Conservation (phyloP, 2,329 filamentous ascomycete genomes). For the Macroventuria anomochaeta region DNA sequence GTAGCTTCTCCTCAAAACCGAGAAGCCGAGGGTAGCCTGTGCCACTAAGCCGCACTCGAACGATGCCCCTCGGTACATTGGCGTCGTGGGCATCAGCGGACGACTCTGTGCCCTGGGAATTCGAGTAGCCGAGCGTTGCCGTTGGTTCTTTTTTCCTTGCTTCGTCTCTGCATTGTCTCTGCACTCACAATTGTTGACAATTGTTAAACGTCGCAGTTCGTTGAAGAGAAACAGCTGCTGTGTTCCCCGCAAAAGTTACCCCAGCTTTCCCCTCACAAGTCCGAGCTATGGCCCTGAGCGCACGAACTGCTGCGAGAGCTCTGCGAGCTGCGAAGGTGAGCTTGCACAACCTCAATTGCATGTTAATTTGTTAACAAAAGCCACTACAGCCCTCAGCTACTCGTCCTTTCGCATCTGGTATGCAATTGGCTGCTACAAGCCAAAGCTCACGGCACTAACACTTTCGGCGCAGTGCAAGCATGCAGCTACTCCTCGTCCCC, state of each 20-base stretch:
- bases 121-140: constrained; percentile 40
- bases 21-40: constrained; percentile 43
- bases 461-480: constrained; percentile 44
- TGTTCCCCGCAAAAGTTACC: constrained; percentile 32
- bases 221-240: constrained; percentile 22
- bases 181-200: constrained; percentile 4
- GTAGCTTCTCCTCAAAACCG: constrained; percentile 20
- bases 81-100: constrained; percentile 24
- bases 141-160: constrained; percentile 28
- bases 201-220: constrained; percentile 13
- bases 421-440: constrained; percentile 30
- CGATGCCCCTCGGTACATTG: constrained; percentile 42
- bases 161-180: constrained; percentile 8
- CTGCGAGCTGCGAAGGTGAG: constrained; percentile 69
- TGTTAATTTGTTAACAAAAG: constrained; percentile 21
- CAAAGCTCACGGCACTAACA: constrained; percentile 20
- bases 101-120: constrained; percentile 24
- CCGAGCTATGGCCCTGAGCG: constrained; percentile 67
- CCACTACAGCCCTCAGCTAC: constrained; percentile 35
- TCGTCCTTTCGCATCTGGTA: constrained; percentile 47
- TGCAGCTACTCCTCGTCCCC: constrained; percentile 74
- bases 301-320: constrained; percentile 67
- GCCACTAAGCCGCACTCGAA: constrained; percentile 29
- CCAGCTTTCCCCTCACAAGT: constrained; percentile 39
- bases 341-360: constrained; percentile 14